Conservation (phyloP, 371 early-diverging fungal species). For the Mortierella polycephala region DNA sequence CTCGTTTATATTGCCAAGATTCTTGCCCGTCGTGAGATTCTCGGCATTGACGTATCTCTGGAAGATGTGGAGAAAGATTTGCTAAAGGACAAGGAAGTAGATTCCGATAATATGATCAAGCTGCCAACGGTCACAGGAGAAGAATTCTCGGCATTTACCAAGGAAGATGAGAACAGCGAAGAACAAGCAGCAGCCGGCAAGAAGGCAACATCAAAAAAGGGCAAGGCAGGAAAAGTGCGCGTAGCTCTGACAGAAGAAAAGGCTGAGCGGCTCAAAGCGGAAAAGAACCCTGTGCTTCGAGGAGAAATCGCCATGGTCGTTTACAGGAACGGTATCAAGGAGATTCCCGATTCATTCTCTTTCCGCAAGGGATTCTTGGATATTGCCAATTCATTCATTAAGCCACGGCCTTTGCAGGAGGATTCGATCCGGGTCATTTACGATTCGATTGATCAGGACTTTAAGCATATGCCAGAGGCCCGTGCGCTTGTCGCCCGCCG, state of each 20-base stretch:
- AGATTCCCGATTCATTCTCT: conserved; percentile 74
- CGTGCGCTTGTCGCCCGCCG: conserved; percentile 71
- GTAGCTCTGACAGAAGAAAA: conserved; percentile 59
- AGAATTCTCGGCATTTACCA: conserved; percentile 54
- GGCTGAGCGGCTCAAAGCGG: conserved; percentile 60
- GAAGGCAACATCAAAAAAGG: conserved; percentile 32
- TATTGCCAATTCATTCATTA: conserved; percentile 72
- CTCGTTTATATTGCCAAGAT: conserved; percentile 89
- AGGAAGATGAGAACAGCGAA: conserved; percentile 54
- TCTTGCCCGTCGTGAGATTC: conserved; percentile 79
- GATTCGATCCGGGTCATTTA: conserved; percentile 50
- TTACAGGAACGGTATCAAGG: conserved; percentile 86
- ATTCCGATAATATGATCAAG: conserved; percentile 63
- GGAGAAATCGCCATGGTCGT: conserved; percentile 85
- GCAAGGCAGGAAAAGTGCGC: conserved; percentile 18
- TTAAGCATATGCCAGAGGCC: conserved; percentile 65
- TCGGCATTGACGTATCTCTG: conserved; percentile 67
- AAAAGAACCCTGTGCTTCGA: conserved; percentile 77
- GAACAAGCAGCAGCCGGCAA: conserved; percentile 33
- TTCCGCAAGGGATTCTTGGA: conserved; percentile 82
- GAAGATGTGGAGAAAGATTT: conserved; percentile 56
- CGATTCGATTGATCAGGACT: conserved; percentile 71
- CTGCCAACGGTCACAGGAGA: conserved; percentile 72
- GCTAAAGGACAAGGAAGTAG: conserved; percentile 52
- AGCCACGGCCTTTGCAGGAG: conserved; percentile 60